Percentiles rank a stretch among this genome's conserved stretches.
phyloP scores from a whole-genome alignment of 345 rosid species.

The Dovyalis caffra region DNA sequence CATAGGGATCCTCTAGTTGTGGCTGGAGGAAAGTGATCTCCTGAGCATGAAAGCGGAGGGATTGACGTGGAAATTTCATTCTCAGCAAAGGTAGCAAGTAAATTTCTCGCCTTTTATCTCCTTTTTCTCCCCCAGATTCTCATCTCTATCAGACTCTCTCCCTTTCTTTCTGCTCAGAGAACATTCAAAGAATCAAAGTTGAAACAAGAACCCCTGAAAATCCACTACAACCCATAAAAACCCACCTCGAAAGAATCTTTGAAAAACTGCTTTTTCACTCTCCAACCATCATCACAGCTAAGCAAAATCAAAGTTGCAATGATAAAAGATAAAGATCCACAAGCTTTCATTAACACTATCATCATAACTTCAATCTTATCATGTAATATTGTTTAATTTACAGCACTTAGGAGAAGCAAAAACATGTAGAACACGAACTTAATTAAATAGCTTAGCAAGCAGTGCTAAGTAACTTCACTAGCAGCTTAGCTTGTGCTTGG shows the following conservation, averaged over 20 bases:
- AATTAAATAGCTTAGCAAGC: neutral
- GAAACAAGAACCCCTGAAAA: neutral
- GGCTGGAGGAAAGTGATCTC: neutral
- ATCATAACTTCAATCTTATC: neutral
- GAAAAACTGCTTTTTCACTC: neutral
- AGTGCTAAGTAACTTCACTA: neutral
- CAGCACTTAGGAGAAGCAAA: neutral
- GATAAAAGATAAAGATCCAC: neutral
- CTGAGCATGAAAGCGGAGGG: slow-evolving; percentile 1
- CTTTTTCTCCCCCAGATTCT: neutral
- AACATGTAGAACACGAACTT: neutral
- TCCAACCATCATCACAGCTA: neutral
- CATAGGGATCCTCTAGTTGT: neutral
- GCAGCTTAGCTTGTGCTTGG: neutral
- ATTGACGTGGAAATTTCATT: slow-evolving; percentile 1
- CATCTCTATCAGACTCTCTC: neutral
- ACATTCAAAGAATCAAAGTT: neutral
- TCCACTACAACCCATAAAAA: neutral
- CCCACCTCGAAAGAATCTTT: neutral
- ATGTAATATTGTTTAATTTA: neutral
- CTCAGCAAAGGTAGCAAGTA: neutral
- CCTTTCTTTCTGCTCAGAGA: neutral
- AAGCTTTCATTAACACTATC: slow-evolving; percentile 4
- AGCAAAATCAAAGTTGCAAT: slow-evolving; percentile 2
- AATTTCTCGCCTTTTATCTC: neutral